A percentile compares a stretch with the other conserved stretches of the same genome.
These are phyloP conservation scores for Posidonia australis DNA, from an alignment of 106 monocot species.

Conservation along the genomic window DNA sequence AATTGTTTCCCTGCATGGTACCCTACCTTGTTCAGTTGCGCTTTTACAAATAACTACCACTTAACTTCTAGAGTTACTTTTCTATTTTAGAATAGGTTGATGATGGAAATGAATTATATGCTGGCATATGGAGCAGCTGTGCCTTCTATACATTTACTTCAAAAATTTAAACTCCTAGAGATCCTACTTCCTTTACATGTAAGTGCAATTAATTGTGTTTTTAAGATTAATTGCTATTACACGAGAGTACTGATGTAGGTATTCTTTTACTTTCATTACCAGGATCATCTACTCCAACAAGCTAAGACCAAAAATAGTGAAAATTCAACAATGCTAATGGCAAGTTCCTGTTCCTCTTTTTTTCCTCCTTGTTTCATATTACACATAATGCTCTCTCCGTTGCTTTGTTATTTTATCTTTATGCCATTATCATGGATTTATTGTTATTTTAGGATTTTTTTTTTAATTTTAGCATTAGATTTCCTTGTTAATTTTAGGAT, in stretches of 20 bases:
- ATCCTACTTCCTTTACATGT: constrained; percentile 81
- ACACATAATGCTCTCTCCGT: background rate
- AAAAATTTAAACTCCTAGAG: constrained; percentile 70
- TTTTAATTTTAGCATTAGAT: too few relatives aligned
- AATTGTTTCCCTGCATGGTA: background rate
- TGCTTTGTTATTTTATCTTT: too few relatives aligned
- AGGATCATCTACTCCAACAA: constrained; percentile 65
- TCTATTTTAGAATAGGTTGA: constrained; percentile 56
- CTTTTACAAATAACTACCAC: background rate
- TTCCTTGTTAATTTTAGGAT: too few relatives aligned
- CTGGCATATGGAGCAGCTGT: constrained; percentile 91
- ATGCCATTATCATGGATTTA: too few relatives aligned
- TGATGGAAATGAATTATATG: constrained; percentile 93
- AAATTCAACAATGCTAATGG: constrained; percentile 65
- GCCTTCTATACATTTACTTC: constrained; percentile 68
- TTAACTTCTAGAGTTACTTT: constrained; percentile 3
- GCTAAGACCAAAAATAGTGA: constrained; percentile 11
- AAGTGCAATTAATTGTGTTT: constrained; percentile 11
- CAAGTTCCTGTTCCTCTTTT: constrained; percentile 11
- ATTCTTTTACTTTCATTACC: constrained; percentile 9
- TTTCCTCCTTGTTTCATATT: background rate
- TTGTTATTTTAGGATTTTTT: too few relatives aligned
- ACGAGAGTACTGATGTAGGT: background rate
- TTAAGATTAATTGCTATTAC: background rate
- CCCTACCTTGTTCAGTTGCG: background rate